Evolutionary conservation across 306 rosid species (phyloP).

Genomic region (Citrullus amarus): DNA sequence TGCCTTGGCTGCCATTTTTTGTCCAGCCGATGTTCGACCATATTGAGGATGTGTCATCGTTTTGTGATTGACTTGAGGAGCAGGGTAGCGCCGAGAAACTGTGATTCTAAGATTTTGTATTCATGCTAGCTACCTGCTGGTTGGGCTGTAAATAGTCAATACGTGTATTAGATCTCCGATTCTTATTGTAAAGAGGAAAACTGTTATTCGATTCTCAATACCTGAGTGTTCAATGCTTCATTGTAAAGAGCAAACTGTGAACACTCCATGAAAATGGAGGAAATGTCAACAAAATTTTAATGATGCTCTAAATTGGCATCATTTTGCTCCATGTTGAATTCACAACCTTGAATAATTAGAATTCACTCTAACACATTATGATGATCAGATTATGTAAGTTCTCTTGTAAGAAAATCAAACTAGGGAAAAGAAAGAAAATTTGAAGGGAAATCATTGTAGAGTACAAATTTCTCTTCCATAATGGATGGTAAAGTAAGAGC

Average conservation of each 20-base stretch:
- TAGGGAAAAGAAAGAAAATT: no score
- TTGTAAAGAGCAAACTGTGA: neutral
- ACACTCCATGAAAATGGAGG: conserved; percentile 2
- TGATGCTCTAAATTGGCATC: conserved; percentile 13
- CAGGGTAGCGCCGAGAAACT: neutral
- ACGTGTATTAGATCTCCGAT: conserved; percentile 36
- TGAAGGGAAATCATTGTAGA: no score
- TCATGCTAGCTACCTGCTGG: conserved; percentile 24
- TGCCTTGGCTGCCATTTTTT: conserved; percentile 4
- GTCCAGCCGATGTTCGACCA: neutral
- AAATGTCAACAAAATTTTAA: conserved; percentile 6
- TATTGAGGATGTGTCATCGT: neutral
- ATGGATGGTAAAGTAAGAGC: no score
- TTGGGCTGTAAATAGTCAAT: conserved; percentile 51
- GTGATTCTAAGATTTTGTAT: conserved; percentile 11
- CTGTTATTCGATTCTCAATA: conserved; percentile 14
- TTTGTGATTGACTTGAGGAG: neutral
- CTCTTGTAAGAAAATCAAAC: no score
- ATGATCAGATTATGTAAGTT: no score
- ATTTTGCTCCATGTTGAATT: neutral
- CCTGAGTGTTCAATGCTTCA: conserved; percentile 13
- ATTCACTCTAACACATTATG: neutral
- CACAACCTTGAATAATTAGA: neutral
- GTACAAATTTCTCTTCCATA: no score
- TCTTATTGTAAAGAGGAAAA: conserved; percentile 46